phyloP scores from a whole-genome alignment of 495 filamentous ascomycete genomes.

The Ramalina intermedia region DNA sequence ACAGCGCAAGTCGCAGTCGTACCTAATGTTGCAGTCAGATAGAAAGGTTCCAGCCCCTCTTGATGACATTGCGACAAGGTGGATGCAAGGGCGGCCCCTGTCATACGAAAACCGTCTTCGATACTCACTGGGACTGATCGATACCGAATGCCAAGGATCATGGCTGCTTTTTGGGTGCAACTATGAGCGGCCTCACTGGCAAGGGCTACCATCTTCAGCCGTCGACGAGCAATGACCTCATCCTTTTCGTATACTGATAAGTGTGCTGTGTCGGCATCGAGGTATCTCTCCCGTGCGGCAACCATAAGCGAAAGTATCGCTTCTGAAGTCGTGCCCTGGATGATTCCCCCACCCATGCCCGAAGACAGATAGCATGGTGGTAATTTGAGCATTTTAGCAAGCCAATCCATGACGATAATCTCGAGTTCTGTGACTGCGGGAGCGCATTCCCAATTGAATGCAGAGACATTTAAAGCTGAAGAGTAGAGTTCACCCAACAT shows the following conservation, averaged over 20 bases:
- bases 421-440: conserved; percentile 89
- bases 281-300: conserved; percentile 64
- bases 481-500: conserved; percentile 90
- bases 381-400: conserved; percentile 56
- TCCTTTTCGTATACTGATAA: conserved; percentile 35
- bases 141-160: conserved; percentile 68
- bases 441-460: conserved; percentile 93
- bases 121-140: conserved; percentile 45
- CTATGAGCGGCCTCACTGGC: conserved; percentile 66
- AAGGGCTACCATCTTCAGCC: conserved; percentile 63
- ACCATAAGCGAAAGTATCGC: conserved; percentile 74
- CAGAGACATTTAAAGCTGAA: conserved; percentile 67
- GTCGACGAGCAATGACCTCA: conserved; percentile 48
- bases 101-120: conserved; percentile 55
- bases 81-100: conserved; percentile 40
- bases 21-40: conserved; percentile 66
- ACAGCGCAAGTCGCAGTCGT: conserved; percentile 78
- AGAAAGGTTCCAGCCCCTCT: conserved; percentile 68
- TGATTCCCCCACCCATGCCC: conserved; percentile 71
- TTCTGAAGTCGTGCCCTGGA: conserved; percentile 83
- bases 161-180: conserved; percentile 71
- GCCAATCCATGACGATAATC: conserved; percentile 83
- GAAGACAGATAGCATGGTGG: conserved; percentile 66
- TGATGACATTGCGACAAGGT: conserved; percentile 44
- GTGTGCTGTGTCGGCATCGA: conserved; percentile 39